These are phyloP conservation scores for Fusarium keratoplasticum DNA, from an alignment of 2,329 filamentous ascomycete species.

Conservation along the genomic window DNA sequence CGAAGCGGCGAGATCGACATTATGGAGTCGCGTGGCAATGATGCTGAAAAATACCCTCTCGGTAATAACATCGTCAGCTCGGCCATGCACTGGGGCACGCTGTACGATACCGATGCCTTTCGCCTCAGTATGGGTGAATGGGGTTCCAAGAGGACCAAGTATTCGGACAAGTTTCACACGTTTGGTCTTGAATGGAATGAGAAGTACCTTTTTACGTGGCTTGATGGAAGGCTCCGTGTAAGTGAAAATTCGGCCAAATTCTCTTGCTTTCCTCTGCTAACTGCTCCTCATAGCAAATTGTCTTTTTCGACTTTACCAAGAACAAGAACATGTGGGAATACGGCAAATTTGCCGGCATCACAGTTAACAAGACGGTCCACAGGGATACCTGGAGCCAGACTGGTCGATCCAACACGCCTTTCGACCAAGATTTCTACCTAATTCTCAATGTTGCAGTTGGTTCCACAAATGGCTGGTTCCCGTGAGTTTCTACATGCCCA, in stretches of 20 bases:
- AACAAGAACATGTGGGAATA: conserved; percentile 45
- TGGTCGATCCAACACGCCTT: conserved; percentile 55
- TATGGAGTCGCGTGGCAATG: conserved; percentile 61
- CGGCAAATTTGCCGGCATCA: conserved; percentile 55
- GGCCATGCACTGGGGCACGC: conserved; percentile 59
- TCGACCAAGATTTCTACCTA: conserved; percentile 62
- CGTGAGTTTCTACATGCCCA: conserved; percentile 39
- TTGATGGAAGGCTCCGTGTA: conserved; percentile 57
- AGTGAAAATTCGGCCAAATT: conserved; percentile 15
- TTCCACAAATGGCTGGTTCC: conserved; percentile 59
- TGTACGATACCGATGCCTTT: conserved; percentile 44
- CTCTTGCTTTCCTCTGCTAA: background rate
- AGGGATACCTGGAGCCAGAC: conserved; percentile 57
- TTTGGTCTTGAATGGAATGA: conserved; percentile 64
- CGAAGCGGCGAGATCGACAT: conserved; percentile 66
- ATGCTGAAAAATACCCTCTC: conserved; percentile 44
- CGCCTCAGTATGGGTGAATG: conserved; percentile 47
- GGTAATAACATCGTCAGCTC: conserved; percentile 54
- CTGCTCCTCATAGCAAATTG: conserved; percentile 27
- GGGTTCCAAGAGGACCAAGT: conserved; percentile 48
- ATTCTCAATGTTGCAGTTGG: conserved; percentile 64
- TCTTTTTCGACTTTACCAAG: conserved; percentile 49
- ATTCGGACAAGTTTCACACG: conserved; percentile 57
- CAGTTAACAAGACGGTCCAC: conserved; percentile 54
- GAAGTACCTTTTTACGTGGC: conserved; percentile 63